These are phyloP conservation scores for Hibiscus mutabilis DNA, from an alignment of 345 rosid genomes.

Conservation along the genomic window DNA sequence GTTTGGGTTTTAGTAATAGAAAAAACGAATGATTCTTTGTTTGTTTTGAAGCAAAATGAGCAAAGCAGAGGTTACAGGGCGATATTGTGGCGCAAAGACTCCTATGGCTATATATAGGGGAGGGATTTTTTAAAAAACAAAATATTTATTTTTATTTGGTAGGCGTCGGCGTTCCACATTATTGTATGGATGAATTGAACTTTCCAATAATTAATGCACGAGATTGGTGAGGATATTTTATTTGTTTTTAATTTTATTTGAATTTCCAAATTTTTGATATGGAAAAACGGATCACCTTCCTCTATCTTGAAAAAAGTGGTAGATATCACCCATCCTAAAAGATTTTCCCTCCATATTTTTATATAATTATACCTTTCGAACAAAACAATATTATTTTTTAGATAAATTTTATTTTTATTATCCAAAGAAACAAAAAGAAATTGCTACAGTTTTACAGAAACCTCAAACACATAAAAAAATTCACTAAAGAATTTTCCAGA, in stretches of 20 bases:
- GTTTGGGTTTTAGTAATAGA: no score
- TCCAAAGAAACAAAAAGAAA: no score
- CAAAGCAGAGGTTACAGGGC: conserved; percentile 13
- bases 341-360: not conserved
- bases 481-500: no score
- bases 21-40: not conserved
- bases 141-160: not conserved
- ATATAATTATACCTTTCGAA: no score
- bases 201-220: conserved; percentile 40
- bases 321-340: not conserved
- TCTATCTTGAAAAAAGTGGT: conserved; percentile 14
- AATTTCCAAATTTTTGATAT: not conserved
- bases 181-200: not conserved
- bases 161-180: not conserved
- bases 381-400: no score
- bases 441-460: no score
- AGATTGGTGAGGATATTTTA: conserved; percentile 34
- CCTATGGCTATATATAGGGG: not conserved
- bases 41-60: not conserved
- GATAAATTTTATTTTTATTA: no score
- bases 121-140: not conserved
- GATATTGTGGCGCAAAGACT: conserved; percentile 10
- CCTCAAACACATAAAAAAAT: no score
- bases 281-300: not conserved
- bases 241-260: not conserved